Conservation (phyloP, 2,329 filamentous ascomycete genomes). For the Pseudocercospora vitis region DNA sequence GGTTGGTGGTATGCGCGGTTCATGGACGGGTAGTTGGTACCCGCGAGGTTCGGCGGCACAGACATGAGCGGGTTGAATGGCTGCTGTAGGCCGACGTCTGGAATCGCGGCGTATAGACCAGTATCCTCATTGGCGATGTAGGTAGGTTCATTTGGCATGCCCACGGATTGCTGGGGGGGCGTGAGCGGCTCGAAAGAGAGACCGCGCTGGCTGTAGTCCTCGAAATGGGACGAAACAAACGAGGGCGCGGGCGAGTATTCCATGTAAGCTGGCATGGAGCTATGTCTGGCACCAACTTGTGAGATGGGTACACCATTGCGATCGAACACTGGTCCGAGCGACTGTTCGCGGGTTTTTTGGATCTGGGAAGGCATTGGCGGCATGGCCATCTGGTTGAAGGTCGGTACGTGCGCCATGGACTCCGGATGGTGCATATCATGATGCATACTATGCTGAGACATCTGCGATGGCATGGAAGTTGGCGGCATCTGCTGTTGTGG, state of each 20-base stretch:
- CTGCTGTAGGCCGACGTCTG: slow-evolving; percentile 76
- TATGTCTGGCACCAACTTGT: slow-evolving; percentile 84
- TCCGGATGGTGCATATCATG: slow-evolving; percentile 55
- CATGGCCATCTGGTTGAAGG: slow-evolving; percentile 74
- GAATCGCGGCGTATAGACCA: slow-evolving; percentile 90
- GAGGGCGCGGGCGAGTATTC: slow-evolving; percentile 98
- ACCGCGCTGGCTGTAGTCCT: slow-evolving; percentile 95
- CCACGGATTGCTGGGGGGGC: slow-evolving; percentile 85
- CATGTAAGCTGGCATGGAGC: slow-evolving; percentile 97
- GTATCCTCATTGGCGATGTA: slow-evolving; percentile 99
- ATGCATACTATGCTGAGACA: slow-evolving; percentile 36
- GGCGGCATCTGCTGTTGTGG: slow-evolving; percentile 42
- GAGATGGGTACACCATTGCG: slow-evolving; percentile 84
- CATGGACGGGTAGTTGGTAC: slow-evolving; percentile 73
- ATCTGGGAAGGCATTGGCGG: slow-evolving; percentile 68
- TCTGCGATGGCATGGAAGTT: slow-evolving; percentile 33
- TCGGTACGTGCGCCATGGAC: slow-evolving; percentile 57
- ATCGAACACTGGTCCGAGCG: slow-evolving; percentile 76
- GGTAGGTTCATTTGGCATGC: slow-evolving; percentile 81
- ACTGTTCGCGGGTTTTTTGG: slow-evolving; percentile 81
- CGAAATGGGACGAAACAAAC: slow-evolving; percentile 97
- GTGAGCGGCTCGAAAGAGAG: slow-evolving; percentile 97
- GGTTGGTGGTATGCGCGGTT: slow-evolving; percentile 65
- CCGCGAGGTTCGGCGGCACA: slow-evolving; percentile 79
- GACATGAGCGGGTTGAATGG: slow-evolving; percentile 87